Percentiles rank a stretch among this genome's conserved stretches.
These are phyloP conservation scores for Geotrichum fermentans DNA, from an alignment of 1,139 yeast species.

Conservation along the genomic window DNA sequence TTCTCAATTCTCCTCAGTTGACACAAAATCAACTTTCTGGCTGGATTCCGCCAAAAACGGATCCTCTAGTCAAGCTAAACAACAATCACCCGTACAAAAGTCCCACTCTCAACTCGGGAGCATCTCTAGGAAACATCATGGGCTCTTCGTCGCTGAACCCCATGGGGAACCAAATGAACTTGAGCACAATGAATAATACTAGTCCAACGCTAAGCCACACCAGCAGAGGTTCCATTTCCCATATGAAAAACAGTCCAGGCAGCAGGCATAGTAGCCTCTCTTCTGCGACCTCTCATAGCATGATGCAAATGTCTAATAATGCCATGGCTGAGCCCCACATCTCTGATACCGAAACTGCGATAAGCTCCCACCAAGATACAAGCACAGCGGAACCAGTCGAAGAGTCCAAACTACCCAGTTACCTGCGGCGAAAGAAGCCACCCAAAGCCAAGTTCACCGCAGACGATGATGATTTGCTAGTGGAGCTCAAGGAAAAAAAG, in stretches of 20 bases:
- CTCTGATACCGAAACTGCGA: not conserved
- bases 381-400: not conserved
- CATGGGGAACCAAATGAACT: not conserved
- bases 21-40: no score
- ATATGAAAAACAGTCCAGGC: not conserved
- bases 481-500: slow-evolving; percentile 30
- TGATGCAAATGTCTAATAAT: not conserved
- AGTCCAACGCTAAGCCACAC: not conserved
- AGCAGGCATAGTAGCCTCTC: slow-evolving; percentile 10
- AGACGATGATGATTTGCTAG: slow-evolving; percentile 31
- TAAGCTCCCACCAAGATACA: no score
- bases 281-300: slow-evolving; percentile 2
- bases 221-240: not conserved
- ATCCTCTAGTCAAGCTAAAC: no score
- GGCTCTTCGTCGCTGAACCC: no score
- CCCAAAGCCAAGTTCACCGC: slow-evolving; percentile 32
- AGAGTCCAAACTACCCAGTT: not conserved
- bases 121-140: not conserved
- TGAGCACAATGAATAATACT: not conserved
- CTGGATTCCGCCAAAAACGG: no score
- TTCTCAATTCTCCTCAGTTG: no score
- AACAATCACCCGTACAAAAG: not conserved
- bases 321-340: not conserved
- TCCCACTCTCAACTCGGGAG: not conserved
- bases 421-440: not conserved